Evolutionary conservation across 2,329 filamentous ascomycete genomes (phyloP).

Genomic region (Paecilomyces sp.): DNA sequence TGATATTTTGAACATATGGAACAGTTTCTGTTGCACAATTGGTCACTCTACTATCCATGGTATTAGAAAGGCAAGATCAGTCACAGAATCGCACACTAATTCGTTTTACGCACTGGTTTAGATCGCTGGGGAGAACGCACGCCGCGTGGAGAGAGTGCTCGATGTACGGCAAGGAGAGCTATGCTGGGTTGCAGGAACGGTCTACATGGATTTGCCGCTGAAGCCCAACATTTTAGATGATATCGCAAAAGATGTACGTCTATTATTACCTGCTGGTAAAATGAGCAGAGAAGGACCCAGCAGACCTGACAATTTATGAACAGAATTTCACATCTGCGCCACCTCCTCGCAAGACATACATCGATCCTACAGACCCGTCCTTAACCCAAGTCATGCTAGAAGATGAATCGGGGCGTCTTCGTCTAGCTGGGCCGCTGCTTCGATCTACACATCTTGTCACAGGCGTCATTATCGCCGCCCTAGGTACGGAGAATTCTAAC

Average conservation of each 20-base stretch:
- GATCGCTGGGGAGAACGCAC: slow-evolving; percentile 69
- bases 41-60: neutral
- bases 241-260: slow-evolving; percentile 76
- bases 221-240: slow-evolving; percentile 97
- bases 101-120: slow-evolving; percentile 19
- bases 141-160: slow-evolving; percentile 76
- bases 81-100: neutral
- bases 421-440: slow-evolving; percentile 65
- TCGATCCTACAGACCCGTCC: slow-evolving; percentile 40
- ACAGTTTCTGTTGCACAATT: neutral
- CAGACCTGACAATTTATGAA: neutral
- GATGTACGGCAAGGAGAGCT: slow-evolving; percentile 93
- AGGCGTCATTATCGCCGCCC: slow-evolving; percentile 85
- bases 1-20: neutral
- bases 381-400: slow-evolving; percentile 73
- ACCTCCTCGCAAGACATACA: slow-evolving; percentile 68
- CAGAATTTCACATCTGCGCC: slow-evolving; percentile 87
- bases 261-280: slow-evolving; percentile 6
- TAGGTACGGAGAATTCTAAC: slow-evolving; percentile 87
- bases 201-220: slow-evolving; percentile 94
- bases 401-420: slow-evolving; percentile 86
- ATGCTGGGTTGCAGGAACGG: slow-evolving; percentile 89
- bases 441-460: slow-evolving; percentile 70
- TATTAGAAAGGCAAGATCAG: neutral
- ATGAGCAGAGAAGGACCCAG: neutral